Base-by-base conservation (phyloP, 2,329 filamentous ascomycete genomes). In the Helicocarpus griseus region DNA sequence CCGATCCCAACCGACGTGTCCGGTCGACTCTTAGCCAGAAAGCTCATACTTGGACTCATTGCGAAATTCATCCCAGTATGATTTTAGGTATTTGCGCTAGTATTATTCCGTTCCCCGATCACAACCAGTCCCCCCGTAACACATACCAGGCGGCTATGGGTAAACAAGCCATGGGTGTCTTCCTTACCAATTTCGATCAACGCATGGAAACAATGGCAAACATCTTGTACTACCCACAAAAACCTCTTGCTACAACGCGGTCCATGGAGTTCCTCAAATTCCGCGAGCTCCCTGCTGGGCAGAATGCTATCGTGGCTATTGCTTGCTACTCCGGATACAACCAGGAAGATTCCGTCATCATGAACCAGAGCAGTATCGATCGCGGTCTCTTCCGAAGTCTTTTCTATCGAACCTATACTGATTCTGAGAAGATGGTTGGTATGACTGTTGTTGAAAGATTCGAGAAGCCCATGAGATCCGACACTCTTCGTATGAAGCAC, bases 191-290 rank as follows among this genome's bases (percentile, higher is more conserved):
- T 67, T 98, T 95, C 69, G 85, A 88, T 38, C 83, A 91, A 56
- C 89, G 93, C 57, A 97, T 98, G 91, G 93, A 98, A 65, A 98
- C 93, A 4, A 98, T 98, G 93, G 87, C 91, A 61, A 98, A 98
- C 62, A 95, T 98, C 66, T 81, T 98, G 3, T 98, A 98, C 72
- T 98, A 98, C 63, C 93, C 93, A 0, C 93, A 98, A 71, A 98
- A 98, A 69, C 93, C 93, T 6, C 79, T 98, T 48, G 93, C 89
- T 0, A 97, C 91, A 1, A 98, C 93, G 17, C 82, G 90, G 57
- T 95, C 91, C 3, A 98, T 98, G 94, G 93, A 98, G 69, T 97
- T 94, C 70, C 77, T 98, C 61, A 95, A 95, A 65, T 98, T 98
- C 83, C 82, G 93, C 72, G 93, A 98, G 70, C 76, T 98, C 53